These are phyloP conservation scores for Tricladium varicosporioides DNA, from an alignment of 2,329 filamentous ascomycete species.

Conservation along the genomic window DNA sequence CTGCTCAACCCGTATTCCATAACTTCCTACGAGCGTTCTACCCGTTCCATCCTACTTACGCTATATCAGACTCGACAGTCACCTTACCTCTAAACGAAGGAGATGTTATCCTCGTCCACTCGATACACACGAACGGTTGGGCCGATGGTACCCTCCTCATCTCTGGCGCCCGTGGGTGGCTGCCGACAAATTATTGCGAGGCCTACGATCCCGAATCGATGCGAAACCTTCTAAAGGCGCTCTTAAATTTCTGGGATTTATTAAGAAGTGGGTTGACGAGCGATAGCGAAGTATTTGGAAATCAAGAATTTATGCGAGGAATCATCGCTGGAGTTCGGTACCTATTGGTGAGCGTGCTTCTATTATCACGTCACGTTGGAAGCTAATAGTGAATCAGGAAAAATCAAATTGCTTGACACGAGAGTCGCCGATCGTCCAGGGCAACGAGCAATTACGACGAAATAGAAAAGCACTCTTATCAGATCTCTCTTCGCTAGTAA, in stretches of 20 bases:
- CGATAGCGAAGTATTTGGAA: constrained; percentile 76
- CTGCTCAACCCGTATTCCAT: constrained; percentile 70
- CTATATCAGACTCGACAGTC: constrained; percentile 79
- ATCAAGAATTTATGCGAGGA: constrained; percentile 91
- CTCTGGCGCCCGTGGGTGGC: constrained; percentile 86
- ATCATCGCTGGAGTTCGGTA: constrained; percentile 91
- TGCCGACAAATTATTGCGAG: constrained; percentile 98
- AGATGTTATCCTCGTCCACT: constrained; percentile 91
- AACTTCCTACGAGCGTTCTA: constrained; percentile 95
- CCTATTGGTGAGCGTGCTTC: constrained; percentile 66
- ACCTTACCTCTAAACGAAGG: constrained; percentile 87
- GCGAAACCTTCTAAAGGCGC: constrained; percentile 76
- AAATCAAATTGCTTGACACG: constrained; percentile 82
- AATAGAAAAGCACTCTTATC: constrained; percentile 85
- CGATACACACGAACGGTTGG: constrained; percentile 97
- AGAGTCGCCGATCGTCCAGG: constrained; percentile 72
- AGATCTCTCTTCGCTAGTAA: constrained; percentile 85
- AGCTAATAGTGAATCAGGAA: constrained; percentile 56
- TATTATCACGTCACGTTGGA: not conserved
- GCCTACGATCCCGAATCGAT: constrained; percentile 88
- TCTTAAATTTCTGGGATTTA: constrained; percentile 91
- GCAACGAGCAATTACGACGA: constrained; percentile 72
- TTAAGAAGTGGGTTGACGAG: constrained; percentile 74
- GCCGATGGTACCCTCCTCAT: constrained; percentile 89
- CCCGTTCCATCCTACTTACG: constrained; percentile 78